These are phyloP conservation scores for Bipolaris sorokiniana DNA, from an alignment of 2,329 filamentous ascomycete species.

Conservation along the genomic window DNA sequence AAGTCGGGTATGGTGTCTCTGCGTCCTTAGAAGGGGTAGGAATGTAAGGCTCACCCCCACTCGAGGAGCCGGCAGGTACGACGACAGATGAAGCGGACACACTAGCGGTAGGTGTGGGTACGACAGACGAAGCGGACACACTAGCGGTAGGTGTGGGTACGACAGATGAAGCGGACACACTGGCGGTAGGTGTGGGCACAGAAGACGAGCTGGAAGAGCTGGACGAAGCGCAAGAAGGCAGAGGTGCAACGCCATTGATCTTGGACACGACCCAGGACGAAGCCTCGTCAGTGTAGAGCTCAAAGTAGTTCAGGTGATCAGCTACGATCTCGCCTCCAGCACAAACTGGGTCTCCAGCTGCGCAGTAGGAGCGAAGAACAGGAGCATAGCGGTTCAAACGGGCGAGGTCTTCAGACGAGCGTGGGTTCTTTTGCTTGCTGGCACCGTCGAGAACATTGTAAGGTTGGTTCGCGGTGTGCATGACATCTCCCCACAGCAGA, in stretches of 20 bases:
- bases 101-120: constrained; percentile 1
- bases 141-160: constrained; percentile 4
- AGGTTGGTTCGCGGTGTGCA: constrained; percentile 29
- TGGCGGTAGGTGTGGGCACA: constrained; percentile 3
- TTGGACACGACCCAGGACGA: constrained; percentile 29
- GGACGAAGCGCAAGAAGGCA: constrained; percentile 1
- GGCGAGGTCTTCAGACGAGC: constrained; percentile 18
- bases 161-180: constrained; percentile 8
- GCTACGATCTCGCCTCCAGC: constrained; percentile 65
- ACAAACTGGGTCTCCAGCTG: constrained; percentile 66
- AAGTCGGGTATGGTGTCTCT: constrained; percentile 17
- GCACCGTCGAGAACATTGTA: constrained; percentile 33
- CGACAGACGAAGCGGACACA: constrained; percentile 9
- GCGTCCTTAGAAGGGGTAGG: not conserved
- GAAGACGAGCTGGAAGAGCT: constrained; percentile 10
- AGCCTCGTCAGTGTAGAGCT: constrained; percentile 29
- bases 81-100: constrained; percentile 5
- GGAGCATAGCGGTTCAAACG: constrained; percentile 44
- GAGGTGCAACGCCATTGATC: constrained; percentile 13
- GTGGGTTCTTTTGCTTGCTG: constrained; percentile 18
- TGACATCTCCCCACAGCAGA: constrained; percentile 32
- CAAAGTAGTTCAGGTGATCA: constrained; percentile 65
- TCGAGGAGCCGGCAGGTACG: not conserved
- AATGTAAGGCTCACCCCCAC: not conserved
- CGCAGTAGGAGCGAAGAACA: constrained; percentile 68